Percentiles rank a stretch among this genome's conserved stretches.
These are phyloP conservation scores for Carex littledalei DNA, from an alignment of 176 grass and related monocot genomes.

Conservation along the genomic window DNA sequence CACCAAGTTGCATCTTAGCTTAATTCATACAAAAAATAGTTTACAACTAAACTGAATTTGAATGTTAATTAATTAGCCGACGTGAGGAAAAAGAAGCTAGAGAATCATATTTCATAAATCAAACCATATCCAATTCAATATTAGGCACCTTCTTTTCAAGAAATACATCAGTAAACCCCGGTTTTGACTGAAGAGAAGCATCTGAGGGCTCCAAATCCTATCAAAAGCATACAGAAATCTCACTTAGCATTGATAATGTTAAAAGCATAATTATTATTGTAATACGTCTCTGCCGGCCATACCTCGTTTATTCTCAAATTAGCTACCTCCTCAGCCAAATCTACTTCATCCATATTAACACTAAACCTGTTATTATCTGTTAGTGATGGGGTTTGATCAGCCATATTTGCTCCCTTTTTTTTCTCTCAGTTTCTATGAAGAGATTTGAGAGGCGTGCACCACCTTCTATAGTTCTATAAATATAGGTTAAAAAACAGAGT, in stretches of 20 bases:
- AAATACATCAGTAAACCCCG: neutral
- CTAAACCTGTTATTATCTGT: neutral
- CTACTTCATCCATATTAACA: neutral
- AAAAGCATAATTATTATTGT: no score
- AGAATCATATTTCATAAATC: neutral
- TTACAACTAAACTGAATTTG: neutral
- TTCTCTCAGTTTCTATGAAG: neutral
- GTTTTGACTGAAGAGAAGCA: neutral
- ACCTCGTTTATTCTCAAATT: neutral
- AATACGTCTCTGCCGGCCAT: neutral
- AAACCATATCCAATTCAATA: neutral
- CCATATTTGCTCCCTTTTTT: neutral
- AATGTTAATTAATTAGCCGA: neutral
- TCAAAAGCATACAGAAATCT: neutral
- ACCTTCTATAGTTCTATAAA: neutral
- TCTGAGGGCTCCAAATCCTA: neutral
- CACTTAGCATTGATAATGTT: neutral
- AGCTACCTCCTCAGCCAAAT: neutral
- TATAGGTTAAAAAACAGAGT: neutral
- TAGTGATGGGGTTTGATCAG: neutral
- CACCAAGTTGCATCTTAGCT: neutral
- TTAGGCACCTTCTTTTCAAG: neutral
- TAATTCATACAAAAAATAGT: neutral
- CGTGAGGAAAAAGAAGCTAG: neutral
- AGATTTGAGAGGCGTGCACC: no score